Conservation (phyloP, 306 rosid species). For the Sophora flavescens region DNA sequence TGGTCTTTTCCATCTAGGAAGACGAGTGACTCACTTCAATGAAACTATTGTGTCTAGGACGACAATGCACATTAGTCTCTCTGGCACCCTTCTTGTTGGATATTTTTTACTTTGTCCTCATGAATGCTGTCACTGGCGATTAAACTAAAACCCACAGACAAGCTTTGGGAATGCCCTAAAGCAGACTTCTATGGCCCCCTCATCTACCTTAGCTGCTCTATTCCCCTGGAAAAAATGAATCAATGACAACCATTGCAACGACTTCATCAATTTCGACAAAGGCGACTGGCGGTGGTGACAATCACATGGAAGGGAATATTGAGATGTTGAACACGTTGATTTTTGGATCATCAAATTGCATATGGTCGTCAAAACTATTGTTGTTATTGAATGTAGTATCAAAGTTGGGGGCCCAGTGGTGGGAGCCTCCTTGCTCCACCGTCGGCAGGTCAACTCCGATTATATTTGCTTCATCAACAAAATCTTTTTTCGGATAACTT, state of each 20-base stretch:
- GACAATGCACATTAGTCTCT: constrained; percentile 49
- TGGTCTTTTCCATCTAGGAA: constrained; percentile 47
- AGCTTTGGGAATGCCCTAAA: constrained; percentile 51
- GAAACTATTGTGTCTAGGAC: constrained; percentile 51
- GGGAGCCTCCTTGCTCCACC: no score
- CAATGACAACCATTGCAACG: constrained; percentile 41
- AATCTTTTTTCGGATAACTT: no score
- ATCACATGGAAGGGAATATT: no score
- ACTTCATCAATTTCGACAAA: background rate
- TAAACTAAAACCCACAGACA: constrained; percentile 69
- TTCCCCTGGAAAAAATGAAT: constrained; percentile 10
- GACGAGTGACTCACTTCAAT: constrained; percentile 52
- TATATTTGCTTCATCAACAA: no score
- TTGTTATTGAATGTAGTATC: no score
- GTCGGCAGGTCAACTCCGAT: no score
- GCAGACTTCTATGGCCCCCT: constrained; percentile 13
- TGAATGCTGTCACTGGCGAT: constrained; percentile 45
- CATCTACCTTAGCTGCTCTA: constrained; percentile 36
- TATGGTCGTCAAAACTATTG: no score
- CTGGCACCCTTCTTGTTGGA: constrained; percentile 10
- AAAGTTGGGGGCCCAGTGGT: no score
- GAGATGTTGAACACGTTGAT: no score
- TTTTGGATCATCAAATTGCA: no score
- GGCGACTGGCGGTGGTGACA: no score
- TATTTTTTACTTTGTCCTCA: background rate